Percentiles rank a stretch among this genome's conserved stretches.
Conservation (phyloP, 306 rosid species). For the Prunus armeniaca region DNA sequence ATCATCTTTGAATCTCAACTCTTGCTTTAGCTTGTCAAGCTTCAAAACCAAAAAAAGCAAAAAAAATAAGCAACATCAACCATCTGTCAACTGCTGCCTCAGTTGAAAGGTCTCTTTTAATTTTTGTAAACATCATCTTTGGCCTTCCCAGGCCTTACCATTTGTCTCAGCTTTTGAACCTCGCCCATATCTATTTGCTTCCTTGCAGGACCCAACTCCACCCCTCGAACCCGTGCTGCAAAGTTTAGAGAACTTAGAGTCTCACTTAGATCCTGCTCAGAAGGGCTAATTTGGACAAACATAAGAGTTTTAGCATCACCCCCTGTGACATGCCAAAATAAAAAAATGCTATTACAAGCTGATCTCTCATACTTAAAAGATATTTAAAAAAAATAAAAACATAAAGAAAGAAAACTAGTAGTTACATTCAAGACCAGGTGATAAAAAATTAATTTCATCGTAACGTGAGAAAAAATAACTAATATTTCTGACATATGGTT, state of each 20-base stretch:
- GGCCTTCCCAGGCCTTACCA: conserved; percentile 6
- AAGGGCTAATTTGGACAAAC: conserved; percentile 30
- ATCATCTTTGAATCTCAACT: conserved; percentile 19
- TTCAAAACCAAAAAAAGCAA: background rate
- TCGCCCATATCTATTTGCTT: conserved; percentile 21
- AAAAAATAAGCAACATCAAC: background rate
- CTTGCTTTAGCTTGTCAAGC: conserved; percentile 21
- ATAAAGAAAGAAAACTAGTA: too few species aligned
- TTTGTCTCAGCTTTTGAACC: conserved; percentile 11
- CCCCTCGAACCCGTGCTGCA: conserved; percentile 20
- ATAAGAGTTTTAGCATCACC: conserved; percentile 31
- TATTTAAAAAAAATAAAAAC: too few species aligned
- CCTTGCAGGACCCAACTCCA: conserved; percentile 24
- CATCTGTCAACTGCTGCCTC: background rate
- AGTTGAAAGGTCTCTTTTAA: background rate
- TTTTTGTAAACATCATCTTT: background rate
- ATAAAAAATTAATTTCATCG: too few species aligned
- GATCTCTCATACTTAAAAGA: background rate
- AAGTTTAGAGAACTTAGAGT: conserved; percentile 20
- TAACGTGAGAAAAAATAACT: too few species aligned
- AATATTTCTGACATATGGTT: background rate
- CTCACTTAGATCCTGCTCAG: conserved; percentile 23
- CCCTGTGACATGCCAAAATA: conserved; percentile 9
- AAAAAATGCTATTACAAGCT: background rate
- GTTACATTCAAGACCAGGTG: too few species aligned